Percentiles rank a stretch among this genome's conserved stretches.
Evolutionary conservation across 1,139 yeast species (phyloP).

Genomic region (Hemisphaericaspora lyxosophila): DNA sequence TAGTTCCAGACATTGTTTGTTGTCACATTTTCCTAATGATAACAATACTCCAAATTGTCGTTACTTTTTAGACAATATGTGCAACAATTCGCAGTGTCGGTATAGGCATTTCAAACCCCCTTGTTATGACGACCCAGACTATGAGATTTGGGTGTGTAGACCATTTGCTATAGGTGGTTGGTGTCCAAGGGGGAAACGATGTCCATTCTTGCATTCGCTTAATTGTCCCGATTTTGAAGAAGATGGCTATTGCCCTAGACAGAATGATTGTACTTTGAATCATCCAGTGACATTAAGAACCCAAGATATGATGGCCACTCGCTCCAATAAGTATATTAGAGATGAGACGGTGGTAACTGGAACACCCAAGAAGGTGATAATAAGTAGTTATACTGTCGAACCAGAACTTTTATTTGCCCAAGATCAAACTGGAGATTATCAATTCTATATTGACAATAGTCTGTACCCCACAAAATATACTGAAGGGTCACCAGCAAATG

Average conservation of each 20-base stretch:
- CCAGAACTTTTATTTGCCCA: constrained; percentile 25
- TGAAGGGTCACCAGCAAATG: constrained; percentile 12
- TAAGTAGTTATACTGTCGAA: constrained; percentile 38
- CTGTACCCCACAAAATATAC: constrained; percentile 5
- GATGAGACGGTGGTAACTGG: constrained; percentile 27
- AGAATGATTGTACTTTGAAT: constrained; percentile 45
- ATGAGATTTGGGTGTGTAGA: constrained; percentile 55
- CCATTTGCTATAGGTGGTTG: constrained; percentile 69
- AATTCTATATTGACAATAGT: constrained; percentile 26
- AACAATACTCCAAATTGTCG: constrained; percentile 68
- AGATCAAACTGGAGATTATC: constrained; percentile 26
- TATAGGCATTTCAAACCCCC: constrained; percentile 46
- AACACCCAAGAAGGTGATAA: constrained; percentile 18
- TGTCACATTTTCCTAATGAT: constrained; percentile 59
- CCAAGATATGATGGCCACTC: constrained; percentile 28
- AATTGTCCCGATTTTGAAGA: constrained; percentile 75
- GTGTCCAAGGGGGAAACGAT: constrained; percentile 60
- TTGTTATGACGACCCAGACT: constrained; percentile 38
- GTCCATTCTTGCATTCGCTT: constrained; percentile 57
- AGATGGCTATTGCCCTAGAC: constrained; percentile 55
- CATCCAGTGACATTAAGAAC: constrained; percentile 42
- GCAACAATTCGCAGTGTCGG: constrained; percentile 55
- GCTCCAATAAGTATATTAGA: constrained; percentile 16
- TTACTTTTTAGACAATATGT: constrained; percentile 49
- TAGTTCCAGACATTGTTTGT: constrained; percentile 45